Conservation (phyloP, 2,329 filamentous ascomycete species). For the Escovopsis sp. region DNA sequence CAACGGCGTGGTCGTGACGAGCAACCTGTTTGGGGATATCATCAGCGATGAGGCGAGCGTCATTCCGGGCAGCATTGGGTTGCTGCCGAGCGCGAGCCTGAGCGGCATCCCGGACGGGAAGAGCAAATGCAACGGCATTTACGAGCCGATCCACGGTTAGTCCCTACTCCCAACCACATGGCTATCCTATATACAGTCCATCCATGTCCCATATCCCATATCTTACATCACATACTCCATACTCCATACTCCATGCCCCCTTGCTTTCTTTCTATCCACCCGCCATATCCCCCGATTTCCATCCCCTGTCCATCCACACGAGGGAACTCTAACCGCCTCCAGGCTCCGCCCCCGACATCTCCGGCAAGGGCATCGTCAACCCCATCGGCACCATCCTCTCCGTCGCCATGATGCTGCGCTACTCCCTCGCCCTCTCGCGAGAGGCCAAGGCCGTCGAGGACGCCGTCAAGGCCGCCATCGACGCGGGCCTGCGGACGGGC, state of each 20-base stretch:
- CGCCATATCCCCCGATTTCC: background rate
- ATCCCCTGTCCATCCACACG: background rate
- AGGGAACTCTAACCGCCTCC: too few relatives aligned
- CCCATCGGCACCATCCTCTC: constrained; percentile 85
- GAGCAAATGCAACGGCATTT: constrained; percentile 79
- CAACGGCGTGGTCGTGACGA: constrained; percentile 84
- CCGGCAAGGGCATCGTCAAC: constrained; percentile 81
- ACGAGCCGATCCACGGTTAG: constrained; percentile 90
- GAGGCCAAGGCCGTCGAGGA: constrained; percentile 69
- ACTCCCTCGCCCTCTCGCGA: constrained; percentile 66
- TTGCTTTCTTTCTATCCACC: background rate
- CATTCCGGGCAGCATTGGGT: constrained; percentile 78
- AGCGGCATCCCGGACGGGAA: constrained; percentile 76
- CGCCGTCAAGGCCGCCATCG: constrained; percentile 66
- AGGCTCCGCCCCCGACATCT: constrained; percentile 88
- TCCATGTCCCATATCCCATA: too few relatives aligned
- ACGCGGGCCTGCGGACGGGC: constrained; percentile 61
- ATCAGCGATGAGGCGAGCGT: constrained; percentile 90
- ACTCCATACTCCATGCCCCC: background rate
- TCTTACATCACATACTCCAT: too few relatives aligned
- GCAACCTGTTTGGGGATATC: constrained; percentile 92
- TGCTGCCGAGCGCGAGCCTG: constrained; percentile 77
- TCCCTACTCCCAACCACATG: too few relatives aligned
- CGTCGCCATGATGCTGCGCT: constrained; percentile 89
- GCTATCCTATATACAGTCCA: too few relatives aligned